Evolutionary conservation across 495 filamentous ascomycete species (phyloP), one percentile per base, ranked within the genome.

Genomic region (Chaetomium tenue): DNA sequence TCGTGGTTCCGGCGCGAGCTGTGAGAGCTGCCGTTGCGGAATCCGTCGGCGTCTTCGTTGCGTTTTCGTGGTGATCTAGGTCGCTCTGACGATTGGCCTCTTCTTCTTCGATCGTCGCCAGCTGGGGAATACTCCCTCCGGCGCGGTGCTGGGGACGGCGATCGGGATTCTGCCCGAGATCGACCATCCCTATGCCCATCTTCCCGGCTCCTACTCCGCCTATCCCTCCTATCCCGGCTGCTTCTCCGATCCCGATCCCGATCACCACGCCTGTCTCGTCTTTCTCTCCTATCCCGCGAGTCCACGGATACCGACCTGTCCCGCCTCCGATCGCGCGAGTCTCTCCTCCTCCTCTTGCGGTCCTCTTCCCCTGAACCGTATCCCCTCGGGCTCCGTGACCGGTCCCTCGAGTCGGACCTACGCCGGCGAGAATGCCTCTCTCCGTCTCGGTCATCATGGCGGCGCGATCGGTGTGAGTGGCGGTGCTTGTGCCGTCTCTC

Each of bases 401-500:
- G 68, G 18, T 80, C 77, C 53, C 72, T 74, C 13, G 78, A 79
- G 51, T 76, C 75, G 0, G 71, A 66, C 70, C 78, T 72, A 66
- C 72, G 66, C 71, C 75, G 69, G 68, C 72, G 44, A 68, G 74
- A 67, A 67, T 66, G 57, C 71, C 75, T 68, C 68, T 74, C 66
- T 54, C 70, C 28, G 56, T 75, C 63, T 50, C 63, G 53, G 46
- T 74, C 67, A 53, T 72, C 61, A 39, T 61, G 65, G 55, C 77
- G 77, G 30, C 80, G 76, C 63, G 83, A 79, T 28, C 81, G 78
- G 48, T 76, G 78, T 60, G 83, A 80, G 63, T 83, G 68, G 50
- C 78, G 78, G 58, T 85, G 81, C 55, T 77, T 82, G 62, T 82
- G 82, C 51, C 79, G 81, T 63, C 74, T 79, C 61, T 79, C 78